Conservation (phyloP, 192 early-diverging fungal genomes). For the Podila clonocystis region DNA sequence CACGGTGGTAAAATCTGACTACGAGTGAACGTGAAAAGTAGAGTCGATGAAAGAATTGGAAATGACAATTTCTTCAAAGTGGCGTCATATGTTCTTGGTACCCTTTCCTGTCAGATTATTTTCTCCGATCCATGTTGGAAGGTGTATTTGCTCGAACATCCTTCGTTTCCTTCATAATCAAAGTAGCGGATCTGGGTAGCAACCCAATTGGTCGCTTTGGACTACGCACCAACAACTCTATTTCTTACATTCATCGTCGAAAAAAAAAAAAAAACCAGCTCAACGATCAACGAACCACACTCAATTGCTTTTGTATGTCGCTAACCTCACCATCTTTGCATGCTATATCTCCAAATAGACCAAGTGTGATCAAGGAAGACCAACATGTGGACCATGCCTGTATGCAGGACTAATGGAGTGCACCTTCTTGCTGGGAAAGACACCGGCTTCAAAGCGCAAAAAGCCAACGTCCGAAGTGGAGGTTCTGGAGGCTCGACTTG, state of each 20-base stretch:
- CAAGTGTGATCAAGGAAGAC: conserved; percentile 47
- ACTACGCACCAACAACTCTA: background rate
- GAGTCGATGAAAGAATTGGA: too few relatives aligned
- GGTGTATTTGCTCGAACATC: too few relatives aligned
- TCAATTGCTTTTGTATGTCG: background rate
- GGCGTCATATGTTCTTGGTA: too few relatives aligned
- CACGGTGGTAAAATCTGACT: too few relatives aligned
- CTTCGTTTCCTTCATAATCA: too few relatives aligned
- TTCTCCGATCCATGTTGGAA: too few relatives aligned
- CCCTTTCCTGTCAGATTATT: too few relatives aligned
- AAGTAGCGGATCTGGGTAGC: background rate
- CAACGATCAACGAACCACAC: background rate
- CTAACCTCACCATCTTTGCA: background rate
- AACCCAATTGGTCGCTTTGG: background rate
- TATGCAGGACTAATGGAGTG: conserved; percentile 52
- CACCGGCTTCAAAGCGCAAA: conserved; percentile 45
- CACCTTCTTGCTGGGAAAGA: conserved; percentile 46
- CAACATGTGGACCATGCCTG: conserved; percentile 50
- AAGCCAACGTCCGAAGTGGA: conserved; percentile 47
- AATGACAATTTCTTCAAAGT: too few relatives aligned
- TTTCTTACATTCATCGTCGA: background rate
- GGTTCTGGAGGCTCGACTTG: conserved; percentile 41
- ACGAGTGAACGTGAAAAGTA: too few relatives aligned
- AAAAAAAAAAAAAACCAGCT: background rate
- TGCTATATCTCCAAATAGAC: conserved; percentile 10